Base-by-base conservation (phyloP, 805 yeast genomes). In the Zygoascus flipseniorum region DNA sequence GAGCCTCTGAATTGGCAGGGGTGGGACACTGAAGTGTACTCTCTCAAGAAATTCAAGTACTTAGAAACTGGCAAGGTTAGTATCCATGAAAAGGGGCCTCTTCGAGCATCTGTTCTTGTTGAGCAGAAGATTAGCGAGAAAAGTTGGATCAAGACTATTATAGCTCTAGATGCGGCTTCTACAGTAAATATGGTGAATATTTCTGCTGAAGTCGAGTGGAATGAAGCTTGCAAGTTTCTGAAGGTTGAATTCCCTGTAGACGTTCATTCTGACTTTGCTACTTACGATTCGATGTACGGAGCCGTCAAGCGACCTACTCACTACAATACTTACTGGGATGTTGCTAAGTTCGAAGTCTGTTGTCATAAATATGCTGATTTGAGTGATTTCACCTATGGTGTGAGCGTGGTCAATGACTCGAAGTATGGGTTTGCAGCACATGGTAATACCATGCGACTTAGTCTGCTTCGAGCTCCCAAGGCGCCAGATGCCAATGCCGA, bases 191-290 rank as follows among this genome's bases (percentile, higher is more conserved):
- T 71, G 61, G 61, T 84, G 42, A 78, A 75, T 53, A 78, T 85
- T 52, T 76, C 74, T 20, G 77, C 80, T 23, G 70, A 74, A 20
- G 95, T 87, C 26, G 81, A 82, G 42, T 92, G 99, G 99, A 81
- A 85, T 64, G 96, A 89, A 64, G 78, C 79, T 32, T 85, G 89
- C 70, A 82, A 87, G 68, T 93, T 92, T 68, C 76, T 92, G 68
- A 93, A 93, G 69, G 96, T 89, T 10, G 97, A 93, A 69, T 90
- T 92, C 70, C 97, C 97, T 1, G 95, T 92, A 19, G 85, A 86
- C 31, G 77, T 92, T 18, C 80, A 80, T 60, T 76, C 80, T 41
- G 93, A 90, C 19, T 76, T 64, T 52, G 98, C 97, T 1, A 80
- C 82, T 53, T 93, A 88, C 67, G 99, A 92, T 68, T 89, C 97